These are phyloP conservation scores for Akanthomyces lecanii DNA, from an alignment of 2,329 filamentous ascomycete species.

Conservation along the genomic window DNA sequence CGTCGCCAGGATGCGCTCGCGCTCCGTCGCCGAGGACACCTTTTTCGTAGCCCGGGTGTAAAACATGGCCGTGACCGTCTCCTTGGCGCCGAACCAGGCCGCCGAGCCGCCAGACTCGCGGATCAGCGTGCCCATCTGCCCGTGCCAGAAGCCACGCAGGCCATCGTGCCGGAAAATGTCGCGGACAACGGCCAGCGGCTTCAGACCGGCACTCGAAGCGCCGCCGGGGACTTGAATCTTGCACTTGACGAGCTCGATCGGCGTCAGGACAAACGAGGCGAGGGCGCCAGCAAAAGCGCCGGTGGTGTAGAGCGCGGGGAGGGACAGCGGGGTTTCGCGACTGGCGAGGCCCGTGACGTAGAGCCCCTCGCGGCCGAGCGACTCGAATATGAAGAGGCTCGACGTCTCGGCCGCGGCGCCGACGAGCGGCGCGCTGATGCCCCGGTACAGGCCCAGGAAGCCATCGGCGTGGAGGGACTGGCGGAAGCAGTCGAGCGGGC, in stretches of 20 bases:
- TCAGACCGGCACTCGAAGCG: constrained; percentile 46
- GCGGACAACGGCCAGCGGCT: constrained; percentile 66
- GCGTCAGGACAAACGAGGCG: constrained; percentile 86
- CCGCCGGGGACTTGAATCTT: constrained; percentile 79
- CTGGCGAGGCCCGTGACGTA: constrained; percentile 49
- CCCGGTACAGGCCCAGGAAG: constrained; percentile 79
- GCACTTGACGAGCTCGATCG: constrained; percentile 96
- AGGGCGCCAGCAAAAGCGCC: constrained; percentile 85
- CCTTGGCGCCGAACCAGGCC: constrained; percentile 92
- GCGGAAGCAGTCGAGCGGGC: constrained; percentile 88
- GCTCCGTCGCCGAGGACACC: constrained; percentile 37
- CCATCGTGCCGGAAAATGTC: constrained; percentile 82
- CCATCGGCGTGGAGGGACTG: constrained; percentile 79
- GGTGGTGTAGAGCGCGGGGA: constrained; percentile 71
- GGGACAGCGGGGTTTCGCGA: constrained; percentile 59
- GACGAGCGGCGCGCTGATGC: constrained; percentile 84
- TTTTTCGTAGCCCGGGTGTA: constrained; percentile 50
- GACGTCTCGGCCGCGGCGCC: constrained; percentile 91
- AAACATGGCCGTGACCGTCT: constrained; percentile 71
- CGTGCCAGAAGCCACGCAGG: constrained; percentile 85
- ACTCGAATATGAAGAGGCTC: constrained; percentile 88
- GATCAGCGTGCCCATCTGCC: constrained; percentile 88
- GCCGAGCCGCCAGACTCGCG: constrained; percentile 90
- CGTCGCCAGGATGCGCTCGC: constrained; percentile 39
- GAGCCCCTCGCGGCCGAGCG: constrained; percentile 63